Evolutionary conservation across 176 grass and related monocot species (phyloP).

Genomic region (Musa schizocarpa): DNA sequence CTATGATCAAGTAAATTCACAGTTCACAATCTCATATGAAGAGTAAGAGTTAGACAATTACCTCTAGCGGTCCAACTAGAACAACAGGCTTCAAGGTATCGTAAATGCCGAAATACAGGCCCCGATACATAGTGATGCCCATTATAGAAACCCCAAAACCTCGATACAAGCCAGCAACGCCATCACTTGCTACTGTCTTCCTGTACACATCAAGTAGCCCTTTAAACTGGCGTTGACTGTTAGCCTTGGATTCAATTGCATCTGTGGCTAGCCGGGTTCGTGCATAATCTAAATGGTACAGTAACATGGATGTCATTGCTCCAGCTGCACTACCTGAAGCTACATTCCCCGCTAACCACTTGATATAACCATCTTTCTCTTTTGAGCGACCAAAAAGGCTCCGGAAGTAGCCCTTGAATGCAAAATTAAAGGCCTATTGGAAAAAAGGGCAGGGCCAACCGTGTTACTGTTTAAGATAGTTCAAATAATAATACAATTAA

Average conservation of each 20-base stretch:
- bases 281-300: slow-evolving; percentile 93
- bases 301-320: slow-evolving; percentile 61
- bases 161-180: slow-evolving; percentile 64
- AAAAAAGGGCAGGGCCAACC: background rate
- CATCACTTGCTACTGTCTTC: slow-evolving; percentile 57
- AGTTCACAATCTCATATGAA: background rate
- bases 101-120: slow-evolving; percentile 84
- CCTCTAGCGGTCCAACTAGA: slow-evolving; percentile 72
- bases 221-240: slow-evolving; percentile 51
- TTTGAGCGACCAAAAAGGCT: slow-evolving; percentile 56
- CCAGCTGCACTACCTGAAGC: slow-evolving; percentile 72
- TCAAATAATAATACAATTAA: background rate
- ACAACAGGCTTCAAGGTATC: slow-evolving; percentile 79
- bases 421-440: slow-evolving; percentile 80
- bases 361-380: slow-evolving; percentile 56
- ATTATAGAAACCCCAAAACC: slow-evolving; percentile 77
- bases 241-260: slow-evolving; percentile 42
- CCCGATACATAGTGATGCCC: slow-evolving; percentile 79
- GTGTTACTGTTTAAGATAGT: background rate
- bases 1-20: background rate
- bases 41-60: slow-evolving; percentile 28
- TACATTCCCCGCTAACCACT: slow-evolving; percentile 68
- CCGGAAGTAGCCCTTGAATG: slow-evolving; percentile 88
- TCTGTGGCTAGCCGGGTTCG: slow-evolving; percentile 72
- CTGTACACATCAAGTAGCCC: slow-evolving; percentile 76